Conservation (phyloP, 257 asterid species). For the Solanum appendiculatum region DNA sequence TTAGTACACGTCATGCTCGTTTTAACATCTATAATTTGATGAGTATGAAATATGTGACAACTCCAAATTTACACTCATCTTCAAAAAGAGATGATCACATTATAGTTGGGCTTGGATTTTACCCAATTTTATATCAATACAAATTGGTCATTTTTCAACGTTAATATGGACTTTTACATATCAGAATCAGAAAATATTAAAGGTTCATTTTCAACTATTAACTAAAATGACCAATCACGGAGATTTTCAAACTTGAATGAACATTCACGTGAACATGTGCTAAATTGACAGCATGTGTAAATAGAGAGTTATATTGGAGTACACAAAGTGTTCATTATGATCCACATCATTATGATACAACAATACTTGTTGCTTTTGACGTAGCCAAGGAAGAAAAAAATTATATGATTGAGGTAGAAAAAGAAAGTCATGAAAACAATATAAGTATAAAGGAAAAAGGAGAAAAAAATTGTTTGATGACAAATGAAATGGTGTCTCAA, state of each 20-base stretch:
- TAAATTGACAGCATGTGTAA: not conserved
- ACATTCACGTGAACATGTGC: not conserved
- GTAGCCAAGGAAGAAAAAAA: not conserved
- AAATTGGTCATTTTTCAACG: not conserved
- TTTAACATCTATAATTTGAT: not conserved
- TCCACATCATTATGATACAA: not conserved
- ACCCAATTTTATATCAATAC: not conserved
- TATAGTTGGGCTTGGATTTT: not conserved
- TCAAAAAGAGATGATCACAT: not conserved
- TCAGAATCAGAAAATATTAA: not conserved
- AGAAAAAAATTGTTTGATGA: too few species aligned
- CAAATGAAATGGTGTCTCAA: not conserved
- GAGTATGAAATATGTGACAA: not conserved
- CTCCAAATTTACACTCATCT: not conserved
- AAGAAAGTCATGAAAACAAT: not conserved
- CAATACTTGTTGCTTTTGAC: not conserved
- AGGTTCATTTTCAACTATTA: not conserved
- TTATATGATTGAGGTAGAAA: not conserved
- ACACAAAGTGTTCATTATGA: not conserved
- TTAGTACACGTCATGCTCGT: not conserved
- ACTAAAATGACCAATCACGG: not conserved
- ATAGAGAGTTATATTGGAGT: not conserved
- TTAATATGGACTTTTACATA: too few species aligned
- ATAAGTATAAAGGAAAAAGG: not conserved
- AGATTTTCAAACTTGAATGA: not conserved